Evolutionary conservation across 1,139 yeast species (phyloP).

Genomic region (Candida pseudoviswanathii): DNA sequence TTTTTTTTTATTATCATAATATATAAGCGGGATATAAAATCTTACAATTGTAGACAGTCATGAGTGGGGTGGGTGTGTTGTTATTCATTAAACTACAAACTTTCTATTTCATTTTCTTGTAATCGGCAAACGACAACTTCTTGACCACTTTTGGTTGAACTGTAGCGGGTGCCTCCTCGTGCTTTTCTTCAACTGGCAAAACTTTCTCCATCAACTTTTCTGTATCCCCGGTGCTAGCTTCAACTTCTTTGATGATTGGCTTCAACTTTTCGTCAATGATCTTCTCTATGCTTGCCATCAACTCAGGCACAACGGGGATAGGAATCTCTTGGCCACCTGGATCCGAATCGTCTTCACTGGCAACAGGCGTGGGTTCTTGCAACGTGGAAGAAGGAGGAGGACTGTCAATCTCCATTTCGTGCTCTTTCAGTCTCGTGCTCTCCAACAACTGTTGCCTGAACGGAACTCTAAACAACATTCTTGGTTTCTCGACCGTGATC

Average conservation of each 20-base stretch:
- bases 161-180: conserved; percentile 17
- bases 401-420: background rate
- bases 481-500: conserved; percentile 10
- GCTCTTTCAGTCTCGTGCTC: background rate
- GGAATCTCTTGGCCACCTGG: conserved; percentile 16
- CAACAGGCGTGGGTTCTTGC: conserved; percentile 5
- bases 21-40: conserved; percentile 1
- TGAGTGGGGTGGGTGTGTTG: background rate
- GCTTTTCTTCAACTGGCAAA: conserved; percentile 7
- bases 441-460: conserved; percentile 24
- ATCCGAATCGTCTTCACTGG: conserved; percentile 9
- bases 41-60: background rate
- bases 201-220: conserved; percentile 3
- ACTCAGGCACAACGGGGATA: conserved; percentile 25
- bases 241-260: conserved; percentile 16
- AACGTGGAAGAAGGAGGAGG: background rate
- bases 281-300: conserved; percentile 27
- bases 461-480: conserved; percentile 24
- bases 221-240: conserved; percentile 10
- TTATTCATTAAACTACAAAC: background rate
- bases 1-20: conserved; percentile 3
- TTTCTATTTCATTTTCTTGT: conserved; percentile 66
- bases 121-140: conserved; percentile 82
- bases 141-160: conserved; percentile 49
- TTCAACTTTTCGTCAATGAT: conserved; percentile 26